These are phyloP conservation scores for Canna indica DNA, from an alignment of 176 grass and related monocot species.

Conservation along the genomic window DNA sequence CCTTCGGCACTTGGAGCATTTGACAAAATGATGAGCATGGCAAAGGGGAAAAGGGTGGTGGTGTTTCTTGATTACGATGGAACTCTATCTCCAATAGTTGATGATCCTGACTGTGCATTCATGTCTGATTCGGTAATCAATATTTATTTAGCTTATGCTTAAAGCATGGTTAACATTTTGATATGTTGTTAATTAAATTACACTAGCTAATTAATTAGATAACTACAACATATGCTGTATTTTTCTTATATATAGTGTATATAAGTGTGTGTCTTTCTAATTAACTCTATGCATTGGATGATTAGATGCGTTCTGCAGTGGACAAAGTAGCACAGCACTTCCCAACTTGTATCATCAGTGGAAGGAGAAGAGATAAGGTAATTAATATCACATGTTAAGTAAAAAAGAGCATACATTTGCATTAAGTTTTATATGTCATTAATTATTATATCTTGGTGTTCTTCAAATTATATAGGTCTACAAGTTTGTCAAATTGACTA, in stretches of 20 bases:
- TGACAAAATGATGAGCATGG: conserved; percentile 30
- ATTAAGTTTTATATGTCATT: no score
- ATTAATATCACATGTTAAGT: no score
- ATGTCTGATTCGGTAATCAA: conserved; percentile 55
- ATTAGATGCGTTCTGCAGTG: conserved; percentile 59
- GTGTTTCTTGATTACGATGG: conserved; percentile 82
- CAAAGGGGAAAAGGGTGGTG: conserved; percentile 39
- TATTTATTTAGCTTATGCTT: no score
- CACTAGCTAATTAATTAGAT: no score
- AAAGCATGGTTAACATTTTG: no score
- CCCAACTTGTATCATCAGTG: conserved; percentile 64
- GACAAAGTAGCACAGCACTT: conserved; percentile 39
- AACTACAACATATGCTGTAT: no score
- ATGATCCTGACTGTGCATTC: conserved; percentile 57
- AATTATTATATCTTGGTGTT: background rate
- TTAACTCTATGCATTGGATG: no score
- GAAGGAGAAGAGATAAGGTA: conserved; percentile 55
- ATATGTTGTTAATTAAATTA: no score
- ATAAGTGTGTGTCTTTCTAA: no score
- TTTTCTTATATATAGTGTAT: no score
- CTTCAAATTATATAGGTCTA: conserved; percentile 31
- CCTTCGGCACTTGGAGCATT: conserved; percentile 54
- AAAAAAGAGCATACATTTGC: no score
- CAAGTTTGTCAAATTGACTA: conserved; percentile 40
- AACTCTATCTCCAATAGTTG: conserved; percentile 65